Conservation (phyloP, 2,329 filamentous ascomycete species). For the Aspergillus sclerotialis region DNA sequence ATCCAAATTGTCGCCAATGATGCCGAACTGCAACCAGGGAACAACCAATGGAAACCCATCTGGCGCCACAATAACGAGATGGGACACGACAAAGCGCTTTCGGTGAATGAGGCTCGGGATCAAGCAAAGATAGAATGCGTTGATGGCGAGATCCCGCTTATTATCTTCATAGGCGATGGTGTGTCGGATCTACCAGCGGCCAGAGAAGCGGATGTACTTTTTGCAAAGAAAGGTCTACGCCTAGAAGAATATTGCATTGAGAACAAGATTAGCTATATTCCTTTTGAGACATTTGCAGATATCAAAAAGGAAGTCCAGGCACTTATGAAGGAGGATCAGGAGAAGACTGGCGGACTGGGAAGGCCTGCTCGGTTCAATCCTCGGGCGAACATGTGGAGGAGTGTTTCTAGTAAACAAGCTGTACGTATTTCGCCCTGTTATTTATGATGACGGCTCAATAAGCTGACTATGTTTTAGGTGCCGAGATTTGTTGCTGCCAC, state of each 20-base stretch:
- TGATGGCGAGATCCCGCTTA: conserved; percentile 57
- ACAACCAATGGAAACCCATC: conserved; percentile 56
- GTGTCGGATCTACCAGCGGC: conserved; percentile 62
- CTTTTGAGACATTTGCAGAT: conserved; percentile 61
- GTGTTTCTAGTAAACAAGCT: conserved; percentile 52
- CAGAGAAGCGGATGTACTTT: conserved; percentile 60
- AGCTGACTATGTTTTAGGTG: no score
- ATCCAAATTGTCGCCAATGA: conserved; percentile 66
- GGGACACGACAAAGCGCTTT: conserved; percentile 61
- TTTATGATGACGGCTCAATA: no score
- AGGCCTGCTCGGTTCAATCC: conserved; percentile 59
- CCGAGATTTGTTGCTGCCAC: conserved; percentile 46
- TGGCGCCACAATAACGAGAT: conserved; percentile 61
- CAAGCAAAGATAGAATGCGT: conserved; percentile 48
- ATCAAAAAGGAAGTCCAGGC: conserved; percentile 54
- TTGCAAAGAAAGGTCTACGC: conserved; percentile 57
- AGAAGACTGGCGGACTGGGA: conserved; percentile 54
- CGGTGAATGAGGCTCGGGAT: conserved; percentile 55
- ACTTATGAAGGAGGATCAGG: conserved; percentile 54
- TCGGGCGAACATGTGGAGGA: conserved; percentile 61
- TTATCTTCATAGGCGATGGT: conserved; percentile 64
- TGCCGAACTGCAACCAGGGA: conserved; percentile 50
- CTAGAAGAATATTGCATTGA: conserved; percentile 62
- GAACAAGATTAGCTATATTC: conserved; percentile 52
- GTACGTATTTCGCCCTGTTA: conserved; percentile 26